phyloP scores from a whole-genome alignment of 2,329 filamentous ascomycete species.

The Hypoxylon sp. region DNA sequence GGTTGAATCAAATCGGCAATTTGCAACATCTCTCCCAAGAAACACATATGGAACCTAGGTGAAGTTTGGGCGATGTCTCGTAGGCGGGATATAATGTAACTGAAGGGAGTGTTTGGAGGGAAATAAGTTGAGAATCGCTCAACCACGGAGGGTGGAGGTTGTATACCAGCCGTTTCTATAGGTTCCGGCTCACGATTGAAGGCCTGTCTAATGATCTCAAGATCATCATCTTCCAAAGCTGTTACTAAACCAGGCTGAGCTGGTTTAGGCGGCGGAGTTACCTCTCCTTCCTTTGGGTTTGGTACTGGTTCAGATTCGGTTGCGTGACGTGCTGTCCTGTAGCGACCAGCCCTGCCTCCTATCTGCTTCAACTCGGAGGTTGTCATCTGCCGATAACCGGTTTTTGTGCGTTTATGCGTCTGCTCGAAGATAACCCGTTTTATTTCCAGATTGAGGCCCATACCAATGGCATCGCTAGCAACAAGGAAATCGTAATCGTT shows the following conservation, averaged over 20 bases:
- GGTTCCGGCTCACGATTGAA: conserved; percentile 76
- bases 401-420: conserved; percentile 79
- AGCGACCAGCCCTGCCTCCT: conserved; percentile 91
- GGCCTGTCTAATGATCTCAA: conserved; percentile 71
- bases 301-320: conserved; percentile 48
- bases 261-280: conserved; percentile 43
- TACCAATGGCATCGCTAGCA: conserved; percentile 95
- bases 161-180: conserved; percentile 79
- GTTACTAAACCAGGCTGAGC: conserved; percentile 78
- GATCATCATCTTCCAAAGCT: conserved; percentile 79
- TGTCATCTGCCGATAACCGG: conserved; percentile 69
- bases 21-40: conserved; percentile 72
- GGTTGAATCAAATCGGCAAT: conserved; percentile 83
- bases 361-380: conserved; percentile 94
- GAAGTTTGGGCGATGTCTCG: conserved; percentile 77
- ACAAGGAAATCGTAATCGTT: conserved; percentile 97
- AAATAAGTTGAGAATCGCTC: conserved; percentile 85
- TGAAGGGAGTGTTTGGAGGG: conserved; percentile 83
- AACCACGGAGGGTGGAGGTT: conserved; percentile 78
- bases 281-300: conserved; percentile 21
- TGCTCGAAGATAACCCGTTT: conserved; percentile 91
- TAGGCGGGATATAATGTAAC: conserved; percentile 83
- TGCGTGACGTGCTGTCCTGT: conserved; percentile 77
- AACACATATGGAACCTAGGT: conserved; percentile 78
- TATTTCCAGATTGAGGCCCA: conserved; percentile 95